Evolutionary conservation across 1,284 basidiomycete species (phyloP).

Genomic region (Fomitopsis betulina): DNA sequence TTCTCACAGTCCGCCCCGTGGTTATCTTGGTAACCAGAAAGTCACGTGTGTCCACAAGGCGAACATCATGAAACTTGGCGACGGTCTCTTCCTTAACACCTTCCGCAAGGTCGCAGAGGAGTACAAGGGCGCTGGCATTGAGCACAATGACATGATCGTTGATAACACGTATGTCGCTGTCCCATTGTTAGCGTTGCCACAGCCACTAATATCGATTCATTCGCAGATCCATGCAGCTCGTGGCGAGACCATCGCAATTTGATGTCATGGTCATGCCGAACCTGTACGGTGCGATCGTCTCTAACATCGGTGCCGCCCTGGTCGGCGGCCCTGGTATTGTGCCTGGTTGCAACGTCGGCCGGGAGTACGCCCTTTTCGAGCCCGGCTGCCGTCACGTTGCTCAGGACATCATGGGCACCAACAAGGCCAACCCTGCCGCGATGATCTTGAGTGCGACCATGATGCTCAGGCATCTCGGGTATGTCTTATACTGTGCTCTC

Average conservation of each 20-base stretch:
- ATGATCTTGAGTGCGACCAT: constrained; percentile 98
- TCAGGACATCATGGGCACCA: constrained; percentile 96
- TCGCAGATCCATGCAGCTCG: constrained; percentile 93
- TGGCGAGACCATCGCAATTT: constrained; percentile 92
- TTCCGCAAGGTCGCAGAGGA: constrained; percentile 96
- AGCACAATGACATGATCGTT: constrained; percentile 98
- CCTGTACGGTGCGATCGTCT: constrained; percentile 95
- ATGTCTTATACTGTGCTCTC: not conserved
- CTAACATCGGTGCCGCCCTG: constrained; percentile 97
- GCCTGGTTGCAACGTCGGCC: constrained; percentile 96
- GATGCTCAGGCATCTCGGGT: constrained; percentile 98
- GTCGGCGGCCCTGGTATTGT: constrained; percentile 98
- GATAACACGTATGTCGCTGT: constrained; percentile 80
- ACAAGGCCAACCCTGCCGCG: constrained; percentile 96
- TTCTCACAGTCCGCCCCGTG: not conserved
- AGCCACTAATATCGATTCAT: not conserved
- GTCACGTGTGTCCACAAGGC: constrained; percentile 99
- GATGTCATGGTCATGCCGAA: constrained; percentile 99
- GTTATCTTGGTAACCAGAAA: constrained; percentile 56
- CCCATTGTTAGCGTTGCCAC: constrained; percentile 1
- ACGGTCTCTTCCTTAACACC: constrained; percentile 98
- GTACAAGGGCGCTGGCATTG: constrained; percentile 91
- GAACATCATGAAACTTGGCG: constrained; percentile 99
- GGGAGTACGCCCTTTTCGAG: constrained; percentile 98
- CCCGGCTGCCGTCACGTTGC: constrained; percentile 99